Base-by-base conservation (phyloP, 176 grass and related monocot species). In the Otatea glauca region DNA sequence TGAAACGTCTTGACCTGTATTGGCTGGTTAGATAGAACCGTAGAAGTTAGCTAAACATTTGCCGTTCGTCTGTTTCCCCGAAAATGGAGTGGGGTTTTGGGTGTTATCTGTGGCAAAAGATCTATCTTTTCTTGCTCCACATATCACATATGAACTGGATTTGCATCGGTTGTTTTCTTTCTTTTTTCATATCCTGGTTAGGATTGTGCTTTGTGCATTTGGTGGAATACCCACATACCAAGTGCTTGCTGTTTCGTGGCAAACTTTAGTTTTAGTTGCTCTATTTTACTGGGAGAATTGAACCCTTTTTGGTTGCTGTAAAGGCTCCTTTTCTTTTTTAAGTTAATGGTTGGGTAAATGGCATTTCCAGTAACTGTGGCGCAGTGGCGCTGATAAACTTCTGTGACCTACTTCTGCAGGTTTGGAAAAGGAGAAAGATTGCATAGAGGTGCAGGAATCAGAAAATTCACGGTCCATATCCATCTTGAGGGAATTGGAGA, bases 371-470 rank as follows among this genome's bases (percentile, higher is more conserved):
- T 9, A 29, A 29, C 29, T 29, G 29, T 29, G 29, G 29, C 9
- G 8, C 21, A 42, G 45, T 34, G 48, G 20, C 1, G 13, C 2
- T 58, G 50, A 23, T 69, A 34, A 68, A 79, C 39, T 60, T 72
- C 27, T 15, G 55, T 13, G 20, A 21, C 79, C 32, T 49, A 79
- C 62, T 42, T 74, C 21, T 73, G 70, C 74, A 87, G 84, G 79
- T 43, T 83, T 79, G 38, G 27, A n/a, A 53, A 62, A 17, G 15
- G 25, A 65, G 20, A n/a, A n/a, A 77, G 20, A 13, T 29, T 43
- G 80, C 21, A 47, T 20, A 61, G 20, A 51, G 29, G 27, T 72
- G 69, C 61, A 80, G 15, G 5, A 16, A 51, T 3, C 60, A 79
- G 15, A 8, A 17, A 53, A 8, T 51, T 70, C 70, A 63, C 49